Percentiles rank a stretch among this genome's conserved stretches.
Conservation (phyloP, 345 rosid genomes). For the Pistacia vera region DNA sequence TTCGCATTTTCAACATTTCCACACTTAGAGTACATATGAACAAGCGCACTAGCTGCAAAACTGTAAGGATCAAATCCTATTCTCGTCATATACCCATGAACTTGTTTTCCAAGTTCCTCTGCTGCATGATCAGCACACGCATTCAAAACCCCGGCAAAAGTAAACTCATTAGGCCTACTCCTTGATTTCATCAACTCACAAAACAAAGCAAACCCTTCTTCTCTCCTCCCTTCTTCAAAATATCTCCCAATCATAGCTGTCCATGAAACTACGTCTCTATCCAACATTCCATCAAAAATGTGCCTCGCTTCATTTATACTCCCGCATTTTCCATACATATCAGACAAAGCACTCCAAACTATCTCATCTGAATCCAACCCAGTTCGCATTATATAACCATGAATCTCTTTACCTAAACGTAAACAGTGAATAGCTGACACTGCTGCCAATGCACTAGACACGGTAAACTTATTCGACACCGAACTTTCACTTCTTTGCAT, state of each 20-base stretch:
- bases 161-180: slow-evolving; percentile 70
- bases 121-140: slow-evolving; percentile 67
- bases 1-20: slow-evolving; percentile 70
- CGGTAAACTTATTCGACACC: slow-evolving; percentile 54
- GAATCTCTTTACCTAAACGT: slow-evolving; percentile 72
- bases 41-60: slow-evolving; percentile 81
- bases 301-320: slow-evolving; percentile 68
- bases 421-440: slow-evolving; percentile 59
- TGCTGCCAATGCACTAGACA: slow-evolving; percentile 77
- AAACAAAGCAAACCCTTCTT: slow-evolving; percentile 72
- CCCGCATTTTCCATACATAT: slow-evolving; percentile 92
- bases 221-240: slow-evolving; percentile 61
- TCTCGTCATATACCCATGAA: slow-evolving; percentile 80
- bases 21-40: slow-evolving; percentile 86
- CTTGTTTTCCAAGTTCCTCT: slow-evolving; percentile 78
- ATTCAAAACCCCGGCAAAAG: slow-evolving; percentile 77
- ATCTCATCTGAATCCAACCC: slow-evolving; percentile 84
- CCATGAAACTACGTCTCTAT: slow-evolving; percentile 85
- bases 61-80: slow-evolving; percentile 58
- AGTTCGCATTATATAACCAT: slow-evolving; percentile 60
- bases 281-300: slow-evolving; percentile 60
- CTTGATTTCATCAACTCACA: slow-evolving; percentile 53
- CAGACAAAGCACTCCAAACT: slow-evolving; percentile 84
- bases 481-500: slow-evolving; percentile 43
- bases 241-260: slow-evolving; percentile 82